Evolutionary conservation across 1,284 basidiomycete species (phyloP), one percentile per base, ranked within the genome.

Genomic region (Malassezia cuniculi): DNA sequence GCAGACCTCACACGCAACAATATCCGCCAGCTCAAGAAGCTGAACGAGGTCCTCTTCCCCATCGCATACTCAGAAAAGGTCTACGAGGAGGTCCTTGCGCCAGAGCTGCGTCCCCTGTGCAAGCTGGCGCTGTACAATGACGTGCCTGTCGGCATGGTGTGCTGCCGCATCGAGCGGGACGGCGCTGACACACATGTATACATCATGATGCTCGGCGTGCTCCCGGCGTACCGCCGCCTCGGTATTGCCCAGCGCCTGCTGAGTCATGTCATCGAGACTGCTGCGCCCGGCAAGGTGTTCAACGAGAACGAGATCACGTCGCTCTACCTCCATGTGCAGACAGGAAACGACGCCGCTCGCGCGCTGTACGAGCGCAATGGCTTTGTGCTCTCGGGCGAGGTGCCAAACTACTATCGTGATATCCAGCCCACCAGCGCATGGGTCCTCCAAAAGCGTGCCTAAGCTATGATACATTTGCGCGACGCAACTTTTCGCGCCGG

Each of bases 171-270:
- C 22, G 69, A 70, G 39, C 48, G 31, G 6, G 46, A 47, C 21
- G 51, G 47, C 11, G 40, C 37, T 11, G 37, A 47, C 15, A 5
- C 16, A 18, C 58, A 56, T 14, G 55, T 70, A 17, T 69, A 70
- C 52, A 57, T 70, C 39, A 69, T 69, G 68, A 69, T 67, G 3
- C 55, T 70, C n/a, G 69, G 68, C 14, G 66, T 69, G 3, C 52
- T 70, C 4, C 56, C 61, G 24, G 63, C 69, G 2, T 70, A 70
- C 45, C 62, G 69, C n/a, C 55, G 66, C 7, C 62, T 69, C 31
- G 69, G 69, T 3, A 58, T 70, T 36, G 69, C 66, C 9, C 55
- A 54, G 1, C 50, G 60, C 11, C 42, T 70, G 6, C 39, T 70
- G 19, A 39, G 55, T 36, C 57, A 69, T 27, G 54, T 69, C 11